phyloP scores from a whole-genome alignment of 73 alveolate genomes.

The Effrenium voratum region DNA sequence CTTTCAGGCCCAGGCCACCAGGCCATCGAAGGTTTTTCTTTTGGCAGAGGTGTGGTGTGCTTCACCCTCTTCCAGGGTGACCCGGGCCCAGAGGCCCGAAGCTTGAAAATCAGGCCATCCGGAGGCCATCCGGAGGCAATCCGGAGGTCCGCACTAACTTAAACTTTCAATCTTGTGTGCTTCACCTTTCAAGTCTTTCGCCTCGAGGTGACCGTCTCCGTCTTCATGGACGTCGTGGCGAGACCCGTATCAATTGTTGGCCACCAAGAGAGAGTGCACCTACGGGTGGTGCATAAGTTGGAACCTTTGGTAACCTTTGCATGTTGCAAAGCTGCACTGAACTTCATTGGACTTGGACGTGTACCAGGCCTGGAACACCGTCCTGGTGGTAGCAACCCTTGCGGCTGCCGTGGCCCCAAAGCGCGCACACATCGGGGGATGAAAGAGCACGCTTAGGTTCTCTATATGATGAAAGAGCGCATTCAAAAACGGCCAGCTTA shows the following conservation, averaged over 20 bases:
- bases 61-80: constrained; percentile 78
- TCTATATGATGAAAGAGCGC: constrained; percentile 64
- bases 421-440: neutral
- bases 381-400: constrained; percentile 11
- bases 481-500: constrained; percentile 9
- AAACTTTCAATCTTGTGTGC: neutral
- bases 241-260: constrained; percentile 42
- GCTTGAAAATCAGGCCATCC: too few relatives aligned
- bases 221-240: constrained; percentile 21
- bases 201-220: constrained; percentile 38
- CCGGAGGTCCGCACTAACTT: neutral
- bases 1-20: constrained; percentile 33
- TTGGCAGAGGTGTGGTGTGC: constrained; percentile 46
- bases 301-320: neutral
- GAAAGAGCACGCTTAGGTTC: neutral
- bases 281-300: neutral
- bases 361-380: constrained; percentile 36
- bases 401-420: neutral
- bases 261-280: neutral
- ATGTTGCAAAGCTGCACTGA: neutral
- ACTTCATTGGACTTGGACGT: neutral
- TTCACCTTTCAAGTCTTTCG: neutral
- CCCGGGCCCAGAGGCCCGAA: constrained; percentile 72
- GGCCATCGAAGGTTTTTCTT: neutral
- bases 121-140: neutral